Evolutionary conservation across 257 asterid genomes (phyloP).

Genomic region (Verbena officinalis): DNA sequence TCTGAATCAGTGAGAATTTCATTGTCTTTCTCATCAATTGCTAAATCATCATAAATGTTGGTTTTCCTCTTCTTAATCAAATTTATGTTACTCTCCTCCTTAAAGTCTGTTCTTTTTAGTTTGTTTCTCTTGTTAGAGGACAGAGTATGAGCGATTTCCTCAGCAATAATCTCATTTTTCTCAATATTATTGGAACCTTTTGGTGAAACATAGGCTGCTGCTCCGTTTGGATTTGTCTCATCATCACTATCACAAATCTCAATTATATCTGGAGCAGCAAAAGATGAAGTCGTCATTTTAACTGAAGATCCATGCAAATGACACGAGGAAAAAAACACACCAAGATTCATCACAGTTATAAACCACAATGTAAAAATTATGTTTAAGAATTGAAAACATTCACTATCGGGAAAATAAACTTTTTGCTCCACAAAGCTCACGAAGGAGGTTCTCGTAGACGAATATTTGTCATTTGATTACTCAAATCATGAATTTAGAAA

Average conservation of each 20-base stretch:
- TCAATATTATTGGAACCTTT: neutral
- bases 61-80: constrained; percentile 14
- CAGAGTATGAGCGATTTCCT: neutral
- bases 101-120: neutral
- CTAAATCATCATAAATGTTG: neutral
- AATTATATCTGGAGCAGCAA: constrained; percentile 23
- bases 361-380: neutral
- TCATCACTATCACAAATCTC: constrained; percentile 25
- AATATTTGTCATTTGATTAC: neutral
- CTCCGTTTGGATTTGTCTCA: constrained; percentile 2
- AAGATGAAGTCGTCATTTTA: neutral
- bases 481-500: neutral
- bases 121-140: neutral
- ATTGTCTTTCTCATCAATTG: constrained; percentile 2
- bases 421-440: neutral
- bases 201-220: neutral
- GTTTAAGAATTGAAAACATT: too few species aligned
- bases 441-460: neutral
- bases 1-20: constrained; percentile 26
- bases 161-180: neutral
- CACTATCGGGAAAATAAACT: neutral
- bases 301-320: too few species aligned
- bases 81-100: neutral
- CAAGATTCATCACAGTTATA: neutral
- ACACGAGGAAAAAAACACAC: too few species aligned